phyloP scores from a whole-genome alignment of 1,284 basidiomycete genomes.

The Malassezia obtusa region DNA sequence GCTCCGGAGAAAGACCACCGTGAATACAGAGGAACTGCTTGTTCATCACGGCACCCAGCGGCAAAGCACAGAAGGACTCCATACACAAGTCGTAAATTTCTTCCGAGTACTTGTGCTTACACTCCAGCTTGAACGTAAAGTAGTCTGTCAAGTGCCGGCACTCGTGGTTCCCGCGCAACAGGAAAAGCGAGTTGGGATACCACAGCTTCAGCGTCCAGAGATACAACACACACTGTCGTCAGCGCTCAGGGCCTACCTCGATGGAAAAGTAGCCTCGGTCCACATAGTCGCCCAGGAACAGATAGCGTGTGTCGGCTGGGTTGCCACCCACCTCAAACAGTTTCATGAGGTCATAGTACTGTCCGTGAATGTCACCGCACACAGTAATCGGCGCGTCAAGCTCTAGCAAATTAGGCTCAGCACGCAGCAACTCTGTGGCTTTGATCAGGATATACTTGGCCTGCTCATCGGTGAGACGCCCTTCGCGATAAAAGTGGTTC shows the following conservation, averaged over 20 bases:
- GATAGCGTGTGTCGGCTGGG: conserved; percentile 45
- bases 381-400: conserved; percentile 84
- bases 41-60: conserved; percentile 89
- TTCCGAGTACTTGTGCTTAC: conserved; percentile 48
- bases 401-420: conserved; percentile 78
- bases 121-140: conserved; percentile 48
- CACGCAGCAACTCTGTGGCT: conserved; percentile 60
- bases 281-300: conserved; percentile 48
- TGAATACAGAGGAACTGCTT: conserved; percentile 95
- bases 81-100: conserved; percentile 48
- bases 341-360: conserved; percentile 48
- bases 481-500: conserved; percentile 97
- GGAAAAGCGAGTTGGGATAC: conserved; percentile 46
- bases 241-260: conserved; percentile 22
- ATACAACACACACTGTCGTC: conserved; percentile 39
- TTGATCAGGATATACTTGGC: conserved; percentile 76
- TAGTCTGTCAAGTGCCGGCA: conserved; percentile 48
- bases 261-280: conserved; percentile 48
- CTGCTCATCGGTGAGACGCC: conserved; percentile 73
- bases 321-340: conserved; percentile 48
- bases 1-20: conserved; percentile 78
- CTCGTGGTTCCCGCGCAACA: conserved; percentile 48
- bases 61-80: conserved; percentile 81
- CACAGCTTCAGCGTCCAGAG: conserved; percentile 47
- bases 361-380: conserved; percentile 47